phyloP scores from a whole-genome alignment of 1,139 yeast genomes.

The Blastobotrys buckinghamii region DNA sequence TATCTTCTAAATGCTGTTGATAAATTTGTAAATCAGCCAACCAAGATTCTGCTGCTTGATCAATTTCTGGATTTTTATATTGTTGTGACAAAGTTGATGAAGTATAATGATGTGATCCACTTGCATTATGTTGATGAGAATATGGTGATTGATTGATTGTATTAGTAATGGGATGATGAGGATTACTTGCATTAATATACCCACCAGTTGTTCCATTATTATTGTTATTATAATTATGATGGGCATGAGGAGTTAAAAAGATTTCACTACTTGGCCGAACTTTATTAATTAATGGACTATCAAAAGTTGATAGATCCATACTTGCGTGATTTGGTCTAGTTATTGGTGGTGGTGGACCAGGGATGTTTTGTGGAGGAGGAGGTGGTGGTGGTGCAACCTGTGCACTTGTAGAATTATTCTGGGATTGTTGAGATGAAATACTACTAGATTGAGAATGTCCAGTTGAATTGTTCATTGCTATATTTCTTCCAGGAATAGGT shows the following conservation, averaged over 20 bases:
- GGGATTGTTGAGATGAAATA: neutral
- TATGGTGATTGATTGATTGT: neutral
- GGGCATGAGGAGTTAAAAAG: constrained; percentile 19
- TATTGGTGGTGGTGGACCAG: neutral
- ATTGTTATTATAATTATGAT: neutral
- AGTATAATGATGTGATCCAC: neutral
- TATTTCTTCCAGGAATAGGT: neutral
- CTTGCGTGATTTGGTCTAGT: constrained; percentile 7
- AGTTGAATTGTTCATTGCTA: neutral
- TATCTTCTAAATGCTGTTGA: constrained; percentile 32
- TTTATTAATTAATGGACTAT: constrained; percentile 23
- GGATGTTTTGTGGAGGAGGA: neutral
- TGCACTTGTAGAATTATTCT: too few relatives aligned
- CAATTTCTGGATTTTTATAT: constrained; percentile 15
- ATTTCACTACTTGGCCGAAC: constrained; percentile 28
- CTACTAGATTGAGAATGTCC: neutral
- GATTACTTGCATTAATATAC: neutral
- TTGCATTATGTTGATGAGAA: neutral
- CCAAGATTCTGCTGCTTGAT: constrained; percentile 31
- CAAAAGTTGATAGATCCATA: constrained; percentile 18
- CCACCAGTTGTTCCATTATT: neutral
- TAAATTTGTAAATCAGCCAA: constrained; percentile 33
- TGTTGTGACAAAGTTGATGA: neutral
- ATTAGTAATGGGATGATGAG: neutral
- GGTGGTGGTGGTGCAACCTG: neutral